Conservation (phyloP, 352 stramenopile genomes). For the Phytophthora lateralis region DNA sequence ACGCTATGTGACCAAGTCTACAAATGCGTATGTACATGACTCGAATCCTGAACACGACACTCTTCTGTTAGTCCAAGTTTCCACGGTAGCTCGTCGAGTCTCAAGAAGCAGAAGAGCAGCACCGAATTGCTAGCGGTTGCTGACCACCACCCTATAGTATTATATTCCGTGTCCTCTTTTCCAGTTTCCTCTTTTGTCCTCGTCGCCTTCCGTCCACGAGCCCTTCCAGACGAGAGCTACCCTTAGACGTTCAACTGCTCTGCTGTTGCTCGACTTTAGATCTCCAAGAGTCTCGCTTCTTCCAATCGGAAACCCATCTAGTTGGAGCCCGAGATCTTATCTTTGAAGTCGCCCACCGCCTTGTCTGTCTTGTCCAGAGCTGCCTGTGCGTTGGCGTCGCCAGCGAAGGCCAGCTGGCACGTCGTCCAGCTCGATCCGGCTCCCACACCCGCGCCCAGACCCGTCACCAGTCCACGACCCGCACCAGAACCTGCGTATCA, state of each 20-base stretch:
- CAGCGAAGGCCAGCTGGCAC: conserved; percentile 84
- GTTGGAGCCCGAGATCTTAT: conserved; percentile 45
- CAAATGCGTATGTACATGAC: no score
- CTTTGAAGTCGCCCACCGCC: conserved; percentile 75
- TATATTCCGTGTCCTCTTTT: conserved; percentile 42
- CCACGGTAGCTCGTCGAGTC: background rate
- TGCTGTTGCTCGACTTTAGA: conserved; percentile 5
- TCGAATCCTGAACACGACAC: no score
- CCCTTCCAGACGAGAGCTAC: background rate
- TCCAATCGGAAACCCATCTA: conserved; percentile 24
- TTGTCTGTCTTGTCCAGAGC: conserved; percentile 80
- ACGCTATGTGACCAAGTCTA: no score
- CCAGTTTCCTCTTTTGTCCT: conserved; percentile 15
- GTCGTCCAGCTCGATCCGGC: conserved; percentile 87
- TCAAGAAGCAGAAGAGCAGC: conserved; percentile 21
- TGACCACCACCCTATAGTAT: conserved; percentile 51
- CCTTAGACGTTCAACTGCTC: background rate
- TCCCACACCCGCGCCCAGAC: conserved; percentile 70
- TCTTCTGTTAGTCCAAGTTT: background rate
- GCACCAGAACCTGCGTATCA: conserved; percentile 56
- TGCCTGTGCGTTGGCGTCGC: conserved; percentile 64
- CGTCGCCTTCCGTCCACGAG: conserved; percentile 8
- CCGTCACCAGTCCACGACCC: conserved; percentile 68
- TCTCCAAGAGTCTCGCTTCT: conserved; percentile 12
- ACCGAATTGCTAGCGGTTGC: conserved; percentile 18